Base-by-base conservation (phyloP, 2,329 filamentous ascomycete species). In the Claviceps paspali region DNA sequence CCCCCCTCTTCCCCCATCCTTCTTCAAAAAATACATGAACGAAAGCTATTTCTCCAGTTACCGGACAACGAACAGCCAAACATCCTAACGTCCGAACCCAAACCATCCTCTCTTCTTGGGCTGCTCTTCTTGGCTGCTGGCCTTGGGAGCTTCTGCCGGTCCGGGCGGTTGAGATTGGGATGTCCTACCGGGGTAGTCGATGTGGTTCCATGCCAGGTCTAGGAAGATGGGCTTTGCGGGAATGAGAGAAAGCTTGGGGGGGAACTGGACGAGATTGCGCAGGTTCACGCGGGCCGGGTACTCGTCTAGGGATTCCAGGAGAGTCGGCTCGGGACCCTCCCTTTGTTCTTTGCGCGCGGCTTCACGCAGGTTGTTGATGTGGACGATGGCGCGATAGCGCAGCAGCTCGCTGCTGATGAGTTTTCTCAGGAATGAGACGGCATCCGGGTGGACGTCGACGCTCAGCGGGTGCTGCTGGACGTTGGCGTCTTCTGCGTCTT, bases 121-220 rank as follows among this genome's bases (percentile, higher is more conserved):
- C 45, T 70, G 40, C 9, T 22, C 5, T 8, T 22, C 21, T 8
- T 22, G 21, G 21, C 21, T 5, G 21, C 5, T 8, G 23, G 66
- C 56, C 44, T 50, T 42, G 35, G 61, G 57, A 39, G 62, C 49
- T 41, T 53, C 56, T 30, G 51, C 45, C 7, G 46, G 46, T 10
- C 30, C 29, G n/a, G 54, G 8, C 23, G 19, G 8, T 14, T 33
- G 8, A 18, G 33, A 5, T 9, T 22, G 23, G 1, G 27, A 31
- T 19, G 57, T 47, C 47, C 75, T 75, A 24, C 76, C 77, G 0
- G 87, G 86, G 53, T 98, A 98, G 34, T 85, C 76, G 43, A 98
- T 87, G 55, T 95, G 96, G 55, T 96, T 96, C 82, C 85, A 98
- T 8, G 91, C 91, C 6, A 94, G 80, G 53, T 98, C 91, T 41